These are phyloP conservation scores for Colletotrichum sp. DNA, from an alignment of 2,329 filamentous ascomycete genomes.

Conservation along the genomic window DNA sequence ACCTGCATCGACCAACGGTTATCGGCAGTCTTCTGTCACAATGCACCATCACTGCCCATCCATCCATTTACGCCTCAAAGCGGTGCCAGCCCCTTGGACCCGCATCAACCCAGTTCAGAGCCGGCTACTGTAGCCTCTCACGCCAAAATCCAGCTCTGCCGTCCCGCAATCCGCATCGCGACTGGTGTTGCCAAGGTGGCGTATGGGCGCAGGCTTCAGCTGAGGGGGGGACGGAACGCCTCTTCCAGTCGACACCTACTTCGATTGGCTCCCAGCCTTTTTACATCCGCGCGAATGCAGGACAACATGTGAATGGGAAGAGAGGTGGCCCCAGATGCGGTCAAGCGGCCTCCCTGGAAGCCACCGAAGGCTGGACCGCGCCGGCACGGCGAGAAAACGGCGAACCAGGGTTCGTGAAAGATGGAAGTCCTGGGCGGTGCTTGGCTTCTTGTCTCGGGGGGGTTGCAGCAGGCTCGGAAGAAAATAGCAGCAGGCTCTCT, in stretches of 20 bases:
- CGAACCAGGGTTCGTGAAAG: neutral
- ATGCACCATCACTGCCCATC: neutral
- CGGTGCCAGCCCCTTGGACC: neutral
- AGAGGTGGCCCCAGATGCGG: neutral
- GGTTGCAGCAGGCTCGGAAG: neutral
- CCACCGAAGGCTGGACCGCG: neutral
- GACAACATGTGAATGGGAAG: neutral
- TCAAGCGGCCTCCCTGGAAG: constrained; percentile 4
- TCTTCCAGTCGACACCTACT: neutral
- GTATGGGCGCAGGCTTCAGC: constrained; percentile 4
- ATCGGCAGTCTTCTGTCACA: neutral
- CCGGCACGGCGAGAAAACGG: neutral
- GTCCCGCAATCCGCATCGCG: neutral
- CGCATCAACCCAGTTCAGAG: neutral
- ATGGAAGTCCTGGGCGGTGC: neutral
- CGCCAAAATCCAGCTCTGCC: neutral
- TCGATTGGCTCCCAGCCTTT: neutral
- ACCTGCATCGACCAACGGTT: neutral
- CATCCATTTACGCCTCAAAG: neutral
- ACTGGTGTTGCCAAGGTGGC: neutral
- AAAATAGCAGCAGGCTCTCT: neutral
- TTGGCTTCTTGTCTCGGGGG: neutral
- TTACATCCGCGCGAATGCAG: neutral
- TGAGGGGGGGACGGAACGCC: neutral
- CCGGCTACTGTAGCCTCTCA: neutral